Base-by-base conservation (phyloP, 192 early-diverging fungal genomes). In the Tieghemiomyces parasiticus region DNA sequence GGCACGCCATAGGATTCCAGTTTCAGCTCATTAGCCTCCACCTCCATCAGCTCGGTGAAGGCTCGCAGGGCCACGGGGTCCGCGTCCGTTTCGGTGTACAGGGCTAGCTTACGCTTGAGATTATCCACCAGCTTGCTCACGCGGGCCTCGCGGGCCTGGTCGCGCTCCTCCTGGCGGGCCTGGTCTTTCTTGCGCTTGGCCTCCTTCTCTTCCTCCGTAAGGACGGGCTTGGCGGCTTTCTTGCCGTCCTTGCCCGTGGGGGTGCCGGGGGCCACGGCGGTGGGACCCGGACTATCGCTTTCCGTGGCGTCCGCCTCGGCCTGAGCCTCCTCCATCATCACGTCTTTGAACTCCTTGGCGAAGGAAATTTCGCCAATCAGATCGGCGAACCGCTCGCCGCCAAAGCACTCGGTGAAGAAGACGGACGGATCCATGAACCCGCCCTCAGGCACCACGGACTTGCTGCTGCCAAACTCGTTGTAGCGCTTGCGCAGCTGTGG, bases 361-460 rank as follows among this genome's bases (percentile, higher is more conserved):
- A 99, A 93, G 22, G 89, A 92, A 55, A 99, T 90, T 65, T 97
- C 96, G 32, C 96, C 96, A 71, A 99, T 94, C 68, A 97, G 86
- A 69, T 90, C 86, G n/a, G 87, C 80, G 76, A 99, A 99, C 50
- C 88, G 84, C 65, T 97, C 96, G 34, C 93, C 93, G 55, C 96
- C 96, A 78, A 99, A 99, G 51, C 90, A 86, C 75, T 91, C 84
- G 63, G 78, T 87, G 71, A 99, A 99, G 76, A 99, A 97, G 58
- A 88, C 88, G 49, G 87, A 81, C 20, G 96, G 91, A 62, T 99
- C 91, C 42, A 91, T 81, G 77, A 81, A 75, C 9, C 82, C 81
- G n/a, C 76, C 75, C 47, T 82, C 81, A 20, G 83, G 78, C 2
- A 63, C 63, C 20, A 72, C 61, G 46, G 76, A 71, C 66, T 78